Evolutionary conservation across 805 yeast species (phyloP).

Genomic region (Babjeviella inositovora): DNA sequence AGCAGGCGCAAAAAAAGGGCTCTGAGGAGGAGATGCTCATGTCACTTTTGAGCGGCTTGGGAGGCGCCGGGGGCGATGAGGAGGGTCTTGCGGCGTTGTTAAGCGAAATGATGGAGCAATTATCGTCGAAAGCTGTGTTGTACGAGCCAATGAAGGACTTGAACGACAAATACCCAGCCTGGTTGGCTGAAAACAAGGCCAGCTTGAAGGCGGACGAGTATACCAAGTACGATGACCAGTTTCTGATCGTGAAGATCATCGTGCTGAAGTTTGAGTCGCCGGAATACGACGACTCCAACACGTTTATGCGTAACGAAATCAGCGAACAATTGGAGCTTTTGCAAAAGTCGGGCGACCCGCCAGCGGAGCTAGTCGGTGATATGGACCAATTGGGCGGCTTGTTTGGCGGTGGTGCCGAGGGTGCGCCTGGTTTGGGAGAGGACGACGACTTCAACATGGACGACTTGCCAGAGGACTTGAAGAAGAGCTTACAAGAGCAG

Average conservation of each 20-base stretch:
- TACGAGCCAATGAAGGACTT: conserved; percentile 83
- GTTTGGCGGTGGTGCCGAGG: conserved; percentile 25
- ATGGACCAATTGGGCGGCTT: conserved; percentile 21
- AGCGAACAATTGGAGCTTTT: conserved; percentile 45
- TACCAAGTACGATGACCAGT: conserved; percentile 43
- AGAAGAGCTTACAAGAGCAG: no score
- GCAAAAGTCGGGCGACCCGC: conserved; percentile 71
- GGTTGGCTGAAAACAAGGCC: conserved; percentile 40
- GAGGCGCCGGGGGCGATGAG: conserved; percentile 22
- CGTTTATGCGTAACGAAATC: conserved; percentile 13
- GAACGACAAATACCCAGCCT: conserved; percentile 53
- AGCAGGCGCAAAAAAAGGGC: conserved; percentile 20
- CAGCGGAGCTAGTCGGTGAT: conserved; percentile 55
- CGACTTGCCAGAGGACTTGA: no score
- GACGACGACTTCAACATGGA: no score
- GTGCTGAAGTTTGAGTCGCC: conserved; percentile 52
- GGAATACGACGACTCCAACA: conserved; percentile 36
- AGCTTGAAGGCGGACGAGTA: conserved; percentile 27
- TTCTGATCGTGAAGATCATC: conserved; percentile 40
- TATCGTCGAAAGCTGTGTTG: conserved; percentile 71
- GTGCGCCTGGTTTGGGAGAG: conserved; percentile 19
- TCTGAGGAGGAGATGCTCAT: conserved; percentile 8
- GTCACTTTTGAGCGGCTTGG: conserved; percentile 29
- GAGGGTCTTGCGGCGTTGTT: conserved; percentile 53
- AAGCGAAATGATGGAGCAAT: conserved; percentile 62